Conservation (phyloP, 2,329 filamentous ascomycete species). For the Penicillium hesseltinei region DNA sequence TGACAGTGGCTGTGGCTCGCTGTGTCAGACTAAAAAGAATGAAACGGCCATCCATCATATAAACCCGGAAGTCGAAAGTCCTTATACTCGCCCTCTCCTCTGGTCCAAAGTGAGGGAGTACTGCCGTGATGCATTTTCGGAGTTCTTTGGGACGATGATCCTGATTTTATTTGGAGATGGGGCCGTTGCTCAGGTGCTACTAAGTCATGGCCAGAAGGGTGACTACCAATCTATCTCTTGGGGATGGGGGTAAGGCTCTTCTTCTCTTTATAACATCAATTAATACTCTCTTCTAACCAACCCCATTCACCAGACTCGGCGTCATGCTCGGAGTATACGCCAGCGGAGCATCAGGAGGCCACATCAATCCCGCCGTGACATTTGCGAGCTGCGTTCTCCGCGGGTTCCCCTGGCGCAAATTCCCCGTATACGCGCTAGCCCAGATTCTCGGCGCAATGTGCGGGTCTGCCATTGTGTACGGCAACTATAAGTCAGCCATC, state of each 20-base stretch:
- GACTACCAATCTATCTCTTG: slow-evolving; percentile 54
- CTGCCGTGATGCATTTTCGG: slow-evolving; percentile 60
- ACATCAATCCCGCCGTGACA: slow-evolving; percentile 70
- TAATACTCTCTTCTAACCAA: slow-evolving; percentile 1
- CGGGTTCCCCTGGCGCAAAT: slow-evolving; percentile 66
- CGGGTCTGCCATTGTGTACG: slow-evolving; percentile 60
- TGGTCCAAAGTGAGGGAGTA: slow-evolving; percentile 56
- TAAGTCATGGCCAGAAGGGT: slow-evolving; percentile 50
- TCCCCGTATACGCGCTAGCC: slow-evolving; percentile 65
- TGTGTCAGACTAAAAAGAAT: slow-evolving; percentile 19
- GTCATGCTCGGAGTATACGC: slow-evolving; percentile 68
- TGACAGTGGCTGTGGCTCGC: slow-evolving; percentile 20
- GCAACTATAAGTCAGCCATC: slow-evolving; percentile 64
- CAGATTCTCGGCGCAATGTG: slow-evolving; percentile 67
- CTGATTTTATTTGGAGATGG: slow-evolving; percentile 69
- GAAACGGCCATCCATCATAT: slow-evolving; percentile 18
- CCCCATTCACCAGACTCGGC: slow-evolving; percentile 50
- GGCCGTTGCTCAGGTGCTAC: slow-evolving; percentile 67
- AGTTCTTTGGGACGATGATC: slow-evolving; percentile 68
- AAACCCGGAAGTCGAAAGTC: slow-evolving; percentile 7
- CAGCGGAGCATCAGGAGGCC: slow-evolving; percentile 59
- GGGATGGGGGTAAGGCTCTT: slow-evolving; percentile 46
- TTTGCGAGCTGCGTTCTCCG: slow-evolving; percentile 68
- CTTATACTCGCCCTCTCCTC: slow-evolving; percentile 26
- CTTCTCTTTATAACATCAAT: background rate